Evolutionary conservation across 116 monocot species (phyloP), one percentile per base, ranked within the genome.

Genomic region (Thalassia testudinum): DNA sequence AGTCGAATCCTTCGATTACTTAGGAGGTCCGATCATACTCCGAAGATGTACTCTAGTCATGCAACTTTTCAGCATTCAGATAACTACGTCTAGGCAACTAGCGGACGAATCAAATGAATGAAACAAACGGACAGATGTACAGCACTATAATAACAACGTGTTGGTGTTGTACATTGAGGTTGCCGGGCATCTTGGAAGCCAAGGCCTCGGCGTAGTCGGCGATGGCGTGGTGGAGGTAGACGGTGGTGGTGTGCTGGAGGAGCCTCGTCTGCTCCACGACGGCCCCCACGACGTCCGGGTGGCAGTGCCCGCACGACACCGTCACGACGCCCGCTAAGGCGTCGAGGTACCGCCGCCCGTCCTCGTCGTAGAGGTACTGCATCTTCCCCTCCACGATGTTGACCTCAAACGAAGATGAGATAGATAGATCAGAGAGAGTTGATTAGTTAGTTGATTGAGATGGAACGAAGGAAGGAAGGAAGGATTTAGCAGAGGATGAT

Each of bases 351-450:
- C 97, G 68, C 72, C 69, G 81, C 24, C 97, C 97, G 52, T 54
- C 72, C 71, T 97, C 97, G 55, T 97, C 97, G 47, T 76, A 97
- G 12, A 97, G 68, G 50, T 97, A 89, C 48, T 97, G 97, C 97
- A 97, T 89, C 72, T 80, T 97, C 37, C 97, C 89, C 66, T 97
- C 97, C 49, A 97, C 97, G 54, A 97, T 97, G 56, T 97, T 97
- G 45, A 89, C 64, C 95, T 97, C 68, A 58, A 48, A 44, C 1
- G 25, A 43, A 34, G 11, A 22, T 26, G 12, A 38, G 5, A 23
- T 0, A 63, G 15, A 60, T 12, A 52, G 25, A 43, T 21, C 14
- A 50, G 14, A 57, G 2, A 26, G 22, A 49, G 38, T 25, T 5
- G 23, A 54, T 21, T 42, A 23, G 27, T 42, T 16, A 21, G 17